Evolutionary conservation across 257 asterid species (phyloP).

Genomic region (Solanum neorickii): DNA sequence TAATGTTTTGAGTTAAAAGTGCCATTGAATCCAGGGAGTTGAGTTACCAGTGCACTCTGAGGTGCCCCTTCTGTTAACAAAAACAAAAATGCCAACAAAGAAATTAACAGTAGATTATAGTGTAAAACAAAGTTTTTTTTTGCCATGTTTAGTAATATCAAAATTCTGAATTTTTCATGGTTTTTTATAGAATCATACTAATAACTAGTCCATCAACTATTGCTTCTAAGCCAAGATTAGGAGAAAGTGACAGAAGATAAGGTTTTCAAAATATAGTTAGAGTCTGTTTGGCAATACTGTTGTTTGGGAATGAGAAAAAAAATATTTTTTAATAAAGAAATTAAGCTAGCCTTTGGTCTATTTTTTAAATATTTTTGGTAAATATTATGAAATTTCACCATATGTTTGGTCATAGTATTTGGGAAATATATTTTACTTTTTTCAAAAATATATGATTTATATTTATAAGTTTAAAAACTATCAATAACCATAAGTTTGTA

Average conservation of each 20-base stretch:
- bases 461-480: too few species aligned
- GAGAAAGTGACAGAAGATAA: neutral
- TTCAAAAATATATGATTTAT: too few species aligned
- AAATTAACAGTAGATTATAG: neutral
- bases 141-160: neutral
- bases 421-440: too few species aligned
- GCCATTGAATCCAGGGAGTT: slow-evolving; percentile 70
- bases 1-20: slow-evolving; percentile 73
- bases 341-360: too few species aligned
- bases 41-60: slow-evolving; percentile 37
- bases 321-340: too few species aligned
- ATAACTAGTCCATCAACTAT: neutral
- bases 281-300: too few species aligned
- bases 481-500: too few species aligned
- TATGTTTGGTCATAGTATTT: too few species aligned
- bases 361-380: too few species aligned
- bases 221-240: neutral
- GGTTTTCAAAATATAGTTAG: neutral
- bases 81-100: neutral
- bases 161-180: neutral
- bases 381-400: too few species aligned
- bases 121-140: neutral
- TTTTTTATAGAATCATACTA: neutral
- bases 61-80: slow-evolving; percentile 42
- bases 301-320: neutral